Conservation (phyloP, 257 asterid genomes). For the Ajuga chamaepitys region DNA sequence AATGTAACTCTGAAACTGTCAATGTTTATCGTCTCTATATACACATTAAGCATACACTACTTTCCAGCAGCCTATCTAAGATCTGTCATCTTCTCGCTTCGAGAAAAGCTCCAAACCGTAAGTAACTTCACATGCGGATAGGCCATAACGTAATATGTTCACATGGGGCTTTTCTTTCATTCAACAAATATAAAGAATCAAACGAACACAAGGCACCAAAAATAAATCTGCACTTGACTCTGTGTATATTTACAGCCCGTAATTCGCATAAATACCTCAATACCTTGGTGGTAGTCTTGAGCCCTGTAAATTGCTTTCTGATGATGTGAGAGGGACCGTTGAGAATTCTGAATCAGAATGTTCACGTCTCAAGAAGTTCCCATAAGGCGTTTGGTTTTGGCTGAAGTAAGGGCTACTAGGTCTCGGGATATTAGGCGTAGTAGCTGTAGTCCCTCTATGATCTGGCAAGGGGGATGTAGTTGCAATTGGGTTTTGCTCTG, state of each 20-base stretch:
- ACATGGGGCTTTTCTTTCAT: conserved; percentile 10
- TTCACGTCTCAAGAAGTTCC: conserved; percentile 31
- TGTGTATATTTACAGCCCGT: conserved; percentile 30
- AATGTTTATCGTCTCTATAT: neutral
- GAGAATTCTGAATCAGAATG: conserved; percentile 76
- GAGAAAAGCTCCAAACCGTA: neutral
- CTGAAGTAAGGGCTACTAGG: conserved; percentile 26
- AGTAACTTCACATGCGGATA: neutral
- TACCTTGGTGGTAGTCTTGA: conserved; percentile 48
- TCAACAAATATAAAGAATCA: conserved; percentile 32
- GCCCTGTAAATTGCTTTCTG: conserved; percentile 40
- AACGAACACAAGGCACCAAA: conserved; percentile 29
- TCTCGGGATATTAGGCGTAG: conserved; percentile 18
- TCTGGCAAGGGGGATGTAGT: conserved; percentile 26
- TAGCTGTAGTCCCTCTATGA: conserved; percentile 16
- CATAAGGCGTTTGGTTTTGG: conserved; percentile 41
- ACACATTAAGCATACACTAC: conserved; percentile 12
- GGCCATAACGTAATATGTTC: conserved; percentile 12
- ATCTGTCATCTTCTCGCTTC: neutral
- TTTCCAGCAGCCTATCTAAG: conserved; percentile 6
- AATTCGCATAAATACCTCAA: conserved; percentile 24
- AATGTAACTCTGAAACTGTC: neutral
- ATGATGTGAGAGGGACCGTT: conserved; percentile 74
- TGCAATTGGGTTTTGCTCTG: conserved; percentile 27
- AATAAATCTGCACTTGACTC: conserved; percentile 18